Evolutionary conservation across 2,329 filamentous ascomycete species (phyloP).

Genomic region (Aspergillus udagawae): DNA sequence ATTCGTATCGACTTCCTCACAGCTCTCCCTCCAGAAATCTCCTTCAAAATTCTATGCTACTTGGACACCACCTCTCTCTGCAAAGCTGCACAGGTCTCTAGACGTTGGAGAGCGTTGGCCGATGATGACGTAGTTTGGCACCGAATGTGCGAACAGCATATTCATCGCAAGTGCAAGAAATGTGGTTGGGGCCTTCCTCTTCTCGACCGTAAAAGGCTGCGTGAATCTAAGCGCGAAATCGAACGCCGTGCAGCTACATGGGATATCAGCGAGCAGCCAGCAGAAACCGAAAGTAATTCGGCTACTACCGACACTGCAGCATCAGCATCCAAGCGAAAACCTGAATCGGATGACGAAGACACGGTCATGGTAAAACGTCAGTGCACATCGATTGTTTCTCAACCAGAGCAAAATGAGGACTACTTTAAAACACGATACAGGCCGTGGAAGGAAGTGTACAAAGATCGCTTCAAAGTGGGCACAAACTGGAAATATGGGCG

Average conservation of each 20-base stretch:
- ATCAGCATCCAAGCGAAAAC: conserved; percentile 24
- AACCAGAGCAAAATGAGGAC: conserved; percentile 36
- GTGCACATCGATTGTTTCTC: conserved; percentile 22
- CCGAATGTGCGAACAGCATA: conserved; percentile 96
- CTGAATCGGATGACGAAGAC: conserved; percentile 24
- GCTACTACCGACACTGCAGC: conserved; percentile 1
- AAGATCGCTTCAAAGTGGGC: conserved; percentile 89
- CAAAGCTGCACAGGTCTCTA: conserved; percentile 91
- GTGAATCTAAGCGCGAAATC: conserved; percentile 82
- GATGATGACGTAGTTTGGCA: conserved; percentile 98
- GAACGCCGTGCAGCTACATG: conserved; percentile 63
- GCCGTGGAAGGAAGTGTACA: conserved; percentile 97
- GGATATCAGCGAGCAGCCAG: conserved; percentile 49
- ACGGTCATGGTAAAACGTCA: conserved; percentile 29
- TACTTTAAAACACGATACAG: conserved; percentile 53
- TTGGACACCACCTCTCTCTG: conserved; percentile 92
- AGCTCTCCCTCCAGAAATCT: conserved; percentile 82
- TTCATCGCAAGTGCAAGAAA: conserved; percentile 87
- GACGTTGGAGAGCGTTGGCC: conserved; percentile 81
- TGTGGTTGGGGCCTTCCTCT: conserved; percentile 93
- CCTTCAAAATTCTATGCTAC: conserved; percentile 87
- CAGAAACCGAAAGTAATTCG: conserved; percentile 1
- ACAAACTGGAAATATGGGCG: conserved; percentile 97
- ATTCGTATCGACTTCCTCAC: conserved; percentile 96
- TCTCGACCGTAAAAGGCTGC: conserved; percentile 80